Evolutionary conservation across 2,329 filamentous ascomycete species (phyloP).

Genomic region (Neurospora crassa): DNA sequence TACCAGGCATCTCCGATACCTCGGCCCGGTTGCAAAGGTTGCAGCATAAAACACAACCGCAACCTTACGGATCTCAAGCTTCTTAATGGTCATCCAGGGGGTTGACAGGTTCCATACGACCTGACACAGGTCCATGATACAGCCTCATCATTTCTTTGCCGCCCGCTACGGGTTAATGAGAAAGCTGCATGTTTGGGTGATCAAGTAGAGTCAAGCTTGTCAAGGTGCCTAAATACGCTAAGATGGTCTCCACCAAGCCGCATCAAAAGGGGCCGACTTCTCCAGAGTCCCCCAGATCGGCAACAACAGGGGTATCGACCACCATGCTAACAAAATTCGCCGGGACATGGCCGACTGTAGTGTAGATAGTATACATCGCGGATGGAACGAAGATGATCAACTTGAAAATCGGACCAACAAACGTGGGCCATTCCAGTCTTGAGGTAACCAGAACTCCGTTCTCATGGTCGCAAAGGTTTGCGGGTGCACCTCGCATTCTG

Average conservation of each 20-base stretch:
- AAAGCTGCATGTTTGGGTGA: background rate
- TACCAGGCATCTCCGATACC: background rate
- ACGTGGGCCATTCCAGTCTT: background rate
- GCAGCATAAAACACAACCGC: background rate
- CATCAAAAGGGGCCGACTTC: conserved; percentile 5
- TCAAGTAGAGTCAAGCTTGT: too few species aligned
- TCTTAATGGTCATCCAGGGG: background rate
- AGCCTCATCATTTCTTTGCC: background rate
- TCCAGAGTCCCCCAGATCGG: background rate
- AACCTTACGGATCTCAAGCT: background rate
- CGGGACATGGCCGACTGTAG: conserved; percentile 8
- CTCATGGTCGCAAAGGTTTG: background rate
- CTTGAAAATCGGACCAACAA: background rate
- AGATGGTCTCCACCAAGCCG: conserved; percentile 15
- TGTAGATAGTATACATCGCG: background rate
- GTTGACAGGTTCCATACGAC: background rate
- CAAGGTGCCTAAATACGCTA: conserved; percentile 10
- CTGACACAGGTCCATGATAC: background rate
- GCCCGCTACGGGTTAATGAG: background rate
- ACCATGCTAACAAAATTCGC: conserved; percentile 10
- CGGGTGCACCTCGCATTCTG: background rate
- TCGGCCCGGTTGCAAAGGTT: background rate
- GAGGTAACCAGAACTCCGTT: background rate
- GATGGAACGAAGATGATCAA: background rate
- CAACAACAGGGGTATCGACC: background rate